Evolutionary conservation across 345 rosid species (phyloP).

Genomic region (Eucalyptus decipiens): DNA sequence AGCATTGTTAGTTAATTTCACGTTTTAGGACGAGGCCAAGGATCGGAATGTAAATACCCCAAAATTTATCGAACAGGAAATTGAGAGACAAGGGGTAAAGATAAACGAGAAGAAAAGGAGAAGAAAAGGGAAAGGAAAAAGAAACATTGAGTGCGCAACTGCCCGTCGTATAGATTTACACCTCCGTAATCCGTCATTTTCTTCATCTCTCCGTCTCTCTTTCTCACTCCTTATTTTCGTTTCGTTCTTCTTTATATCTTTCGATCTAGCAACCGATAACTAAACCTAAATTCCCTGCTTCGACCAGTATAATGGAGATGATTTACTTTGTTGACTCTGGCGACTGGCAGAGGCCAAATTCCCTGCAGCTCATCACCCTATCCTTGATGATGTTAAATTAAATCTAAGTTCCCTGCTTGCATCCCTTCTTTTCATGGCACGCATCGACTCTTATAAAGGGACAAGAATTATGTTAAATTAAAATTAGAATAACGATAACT

Average conservation of each 20-base stretch:
- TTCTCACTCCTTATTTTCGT: background rate
- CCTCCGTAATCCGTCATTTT: background rate
- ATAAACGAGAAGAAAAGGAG: background rate
- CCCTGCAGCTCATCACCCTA: background rate
- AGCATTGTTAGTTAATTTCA: background rate
- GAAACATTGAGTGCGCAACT: background rate
- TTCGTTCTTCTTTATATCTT: background rate
- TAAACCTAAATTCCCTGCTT: too few relatives aligned
- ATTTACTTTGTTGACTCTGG: too few relatives aligned
- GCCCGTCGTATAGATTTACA: background rate
- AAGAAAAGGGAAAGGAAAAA: background rate
- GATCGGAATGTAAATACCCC: background rate
- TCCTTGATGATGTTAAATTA: background rate
- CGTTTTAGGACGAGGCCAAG: background rate
- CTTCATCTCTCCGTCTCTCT: background rate
- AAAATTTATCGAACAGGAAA: too few relatives aligned
- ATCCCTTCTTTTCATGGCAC: too few relatives aligned
- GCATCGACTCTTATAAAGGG: rapidly evolving
- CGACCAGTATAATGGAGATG: too few relatives aligned
- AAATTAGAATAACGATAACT: too few relatives aligned
- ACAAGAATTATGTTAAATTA: too few relatives aligned
- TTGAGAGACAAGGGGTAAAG: background rate
- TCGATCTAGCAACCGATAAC: background rate
- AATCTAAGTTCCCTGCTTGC: too few relatives aligned
- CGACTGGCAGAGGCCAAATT: background rate